These are phyloP conservation scores for Didymella exigua DNA, from an alignment of 2,329 filamentous ascomycete genomes.

Conservation along the genomic window DNA sequence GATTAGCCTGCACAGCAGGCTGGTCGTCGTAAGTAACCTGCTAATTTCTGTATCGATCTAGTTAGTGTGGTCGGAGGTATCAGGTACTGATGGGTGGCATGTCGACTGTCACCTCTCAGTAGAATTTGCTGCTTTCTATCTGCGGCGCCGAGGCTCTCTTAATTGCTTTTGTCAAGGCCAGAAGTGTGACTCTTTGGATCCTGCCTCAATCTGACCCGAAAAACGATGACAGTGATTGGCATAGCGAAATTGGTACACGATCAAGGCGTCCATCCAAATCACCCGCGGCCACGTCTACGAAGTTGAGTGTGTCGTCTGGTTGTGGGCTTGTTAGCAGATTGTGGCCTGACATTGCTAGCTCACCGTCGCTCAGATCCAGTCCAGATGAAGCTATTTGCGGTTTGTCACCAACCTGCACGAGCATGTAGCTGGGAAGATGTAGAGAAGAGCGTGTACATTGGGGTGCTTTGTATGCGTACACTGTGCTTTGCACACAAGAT, in stretches of 20 bases:
- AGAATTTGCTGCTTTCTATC: no score
- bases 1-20: not conserved
- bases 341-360: constrained; percentile 11
- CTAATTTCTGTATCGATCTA: no score
- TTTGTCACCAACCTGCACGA: constrained; percentile 4
- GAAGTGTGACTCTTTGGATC: no score
- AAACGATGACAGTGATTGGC: no score
- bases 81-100: no score
- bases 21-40: not conserved
- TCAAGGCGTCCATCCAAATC: no score
- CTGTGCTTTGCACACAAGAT: constrained; percentile 22
- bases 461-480: constrained; percentile 31
- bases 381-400: not conserved
- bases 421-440: not conserved
- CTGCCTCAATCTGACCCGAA: no score
- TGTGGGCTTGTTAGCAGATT: constrained; percentile 5
- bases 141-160: no score
- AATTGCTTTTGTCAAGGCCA: no score
- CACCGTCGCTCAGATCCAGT: constrained; percentile 1
- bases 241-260: no score
- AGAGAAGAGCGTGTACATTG: constrained; percentile 26
- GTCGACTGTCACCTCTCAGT: no score
- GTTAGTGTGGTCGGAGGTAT: no score
- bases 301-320: not conserved
- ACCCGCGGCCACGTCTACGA: not conserved